Percentiles rank a stretch among this genome's conserved stretches.
Conservation (phyloP, 805 yeast species). For the Candida pseudofarinosa region DNA sequence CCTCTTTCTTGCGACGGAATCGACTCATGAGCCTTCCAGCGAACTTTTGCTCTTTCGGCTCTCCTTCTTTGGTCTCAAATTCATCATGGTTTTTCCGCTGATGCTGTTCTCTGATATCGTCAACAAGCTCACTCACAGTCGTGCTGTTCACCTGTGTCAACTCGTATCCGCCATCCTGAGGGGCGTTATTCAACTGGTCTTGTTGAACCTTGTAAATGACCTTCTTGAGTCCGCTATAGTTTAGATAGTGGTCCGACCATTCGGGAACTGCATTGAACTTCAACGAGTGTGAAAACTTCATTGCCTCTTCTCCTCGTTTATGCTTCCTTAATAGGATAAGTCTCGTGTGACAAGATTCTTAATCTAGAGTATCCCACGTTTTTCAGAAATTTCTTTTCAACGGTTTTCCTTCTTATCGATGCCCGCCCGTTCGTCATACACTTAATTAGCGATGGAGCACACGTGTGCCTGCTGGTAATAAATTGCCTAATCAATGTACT, state of each 20-base stretch:
- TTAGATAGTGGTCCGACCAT: slow-evolving; percentile 45
- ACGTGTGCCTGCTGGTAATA: neutral
- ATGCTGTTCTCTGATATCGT: slow-evolving; percentile 1
- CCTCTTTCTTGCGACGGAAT: slow-evolving; percentile 2
- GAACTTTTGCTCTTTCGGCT: slow-evolving; percentile 2
- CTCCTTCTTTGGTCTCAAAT: slow-evolving; percentile 1
- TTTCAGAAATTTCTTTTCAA: slow-evolving; percentile 1
- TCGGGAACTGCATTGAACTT: slow-evolving; percentile 53
- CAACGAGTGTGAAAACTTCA: slow-evolving; percentile 50
- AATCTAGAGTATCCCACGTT: neutral
- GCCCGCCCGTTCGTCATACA: neutral
- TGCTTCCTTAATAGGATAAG: neutral
- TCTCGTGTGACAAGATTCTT: slow-evolving; percentile 8
- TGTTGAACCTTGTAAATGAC: slow-evolving; percentile 51
- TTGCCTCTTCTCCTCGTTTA: slow-evolving; percentile 8
- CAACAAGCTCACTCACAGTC: slow-evolving; percentile 27
- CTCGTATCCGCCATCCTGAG: slow-evolving; percentile 21
- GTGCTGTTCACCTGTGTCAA: slow-evolving; percentile 16
- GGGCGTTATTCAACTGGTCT: slow-evolving; percentile 23
- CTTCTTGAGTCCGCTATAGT: slow-evolving; percentile 51
- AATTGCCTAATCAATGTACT: neutral
- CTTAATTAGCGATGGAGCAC: neutral
- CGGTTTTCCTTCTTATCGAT: neutral
- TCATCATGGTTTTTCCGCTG: neutral
- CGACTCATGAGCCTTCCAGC: slow-evolving; percentile 6